Percentiles rank a stretch among this genome's conserved stretches.
phyloP scores from a whole-genome alignment of 345 rosid species.

The Eucalyptus microcorys region DNA sequence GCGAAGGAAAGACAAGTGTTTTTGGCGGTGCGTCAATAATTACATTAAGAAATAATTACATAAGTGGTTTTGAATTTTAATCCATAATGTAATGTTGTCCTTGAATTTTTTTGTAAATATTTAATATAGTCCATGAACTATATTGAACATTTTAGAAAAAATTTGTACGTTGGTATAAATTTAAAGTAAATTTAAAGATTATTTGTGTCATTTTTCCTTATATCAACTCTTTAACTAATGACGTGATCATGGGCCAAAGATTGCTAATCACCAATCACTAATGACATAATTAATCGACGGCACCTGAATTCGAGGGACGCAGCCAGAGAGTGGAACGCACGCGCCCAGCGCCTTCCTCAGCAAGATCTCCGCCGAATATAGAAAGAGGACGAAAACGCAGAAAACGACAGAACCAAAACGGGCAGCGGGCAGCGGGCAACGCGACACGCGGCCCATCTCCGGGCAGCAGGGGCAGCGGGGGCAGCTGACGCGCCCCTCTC shows the following conservation, averaged over 20 bases:
- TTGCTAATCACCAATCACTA: background rate
- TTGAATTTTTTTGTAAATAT: no score
- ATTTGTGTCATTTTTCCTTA: background rate
- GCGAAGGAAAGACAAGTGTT: background rate
- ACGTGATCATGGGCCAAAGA: background rate
- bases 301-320: background rate
- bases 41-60: background rate
- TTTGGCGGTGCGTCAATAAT: background rate
- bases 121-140: no score
- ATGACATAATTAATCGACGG: background rate
- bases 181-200: accelerated
- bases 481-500: background rate
- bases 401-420: background rate
- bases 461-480: constrained; percentile 32
- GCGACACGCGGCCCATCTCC: background rate
- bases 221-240: background rate
- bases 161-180: accelerated
- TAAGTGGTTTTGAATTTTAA: background rate
- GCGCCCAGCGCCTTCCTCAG: background rate
- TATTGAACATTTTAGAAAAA: background rate
- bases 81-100: accelerated
- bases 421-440: background rate
- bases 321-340: background rate
- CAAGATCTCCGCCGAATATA: background rate
- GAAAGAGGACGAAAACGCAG: background rate